phyloP scores from a whole-genome alignment of 2,329 filamentous ascomycete species.

The Tolypocladium nubicola region DNA sequence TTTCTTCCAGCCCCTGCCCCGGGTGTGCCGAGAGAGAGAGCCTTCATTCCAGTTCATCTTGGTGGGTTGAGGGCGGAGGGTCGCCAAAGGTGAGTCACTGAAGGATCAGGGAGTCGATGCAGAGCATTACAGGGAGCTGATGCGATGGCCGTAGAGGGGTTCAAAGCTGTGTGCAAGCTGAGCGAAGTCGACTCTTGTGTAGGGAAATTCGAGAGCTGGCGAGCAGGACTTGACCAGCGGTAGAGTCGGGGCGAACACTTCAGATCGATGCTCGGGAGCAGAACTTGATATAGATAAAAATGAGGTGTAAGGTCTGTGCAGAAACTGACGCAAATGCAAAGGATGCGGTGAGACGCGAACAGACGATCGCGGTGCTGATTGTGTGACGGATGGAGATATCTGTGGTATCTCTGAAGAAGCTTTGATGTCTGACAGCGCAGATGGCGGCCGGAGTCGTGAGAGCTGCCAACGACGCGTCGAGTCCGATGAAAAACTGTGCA shows the following conservation, averaged over 20 bases:
- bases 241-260: not conserved
- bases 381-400: too few relatives aligned
- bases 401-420: not conserved
- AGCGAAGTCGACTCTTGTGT: not conserved
- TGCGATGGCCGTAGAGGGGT: not conserved
- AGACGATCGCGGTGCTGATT: not conserved
- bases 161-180: not conserved
- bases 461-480: not conserved
- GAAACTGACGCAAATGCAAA: too few relatives aligned
- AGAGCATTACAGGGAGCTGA: not conserved
- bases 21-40: slow-evolving; percentile 23
- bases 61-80: not conserved
- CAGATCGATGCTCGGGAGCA: not conserved
- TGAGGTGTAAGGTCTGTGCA: not conserved
- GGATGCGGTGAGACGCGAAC: not conserved
- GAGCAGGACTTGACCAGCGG: not conserved
- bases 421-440: not conserved
- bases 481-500: not conserved
- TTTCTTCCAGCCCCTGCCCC: slow-evolving; percentile 19
- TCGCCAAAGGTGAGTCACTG: not conserved
- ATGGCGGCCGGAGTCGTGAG: not conserved
- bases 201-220: not conserved
- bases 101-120: not conserved
- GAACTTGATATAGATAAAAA: not conserved
- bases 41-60: slow-evolving; percentile 33